phyloP scores from a whole-genome alignment of 352 stramenopile species.

The Plasmopara viticola region DNA sequence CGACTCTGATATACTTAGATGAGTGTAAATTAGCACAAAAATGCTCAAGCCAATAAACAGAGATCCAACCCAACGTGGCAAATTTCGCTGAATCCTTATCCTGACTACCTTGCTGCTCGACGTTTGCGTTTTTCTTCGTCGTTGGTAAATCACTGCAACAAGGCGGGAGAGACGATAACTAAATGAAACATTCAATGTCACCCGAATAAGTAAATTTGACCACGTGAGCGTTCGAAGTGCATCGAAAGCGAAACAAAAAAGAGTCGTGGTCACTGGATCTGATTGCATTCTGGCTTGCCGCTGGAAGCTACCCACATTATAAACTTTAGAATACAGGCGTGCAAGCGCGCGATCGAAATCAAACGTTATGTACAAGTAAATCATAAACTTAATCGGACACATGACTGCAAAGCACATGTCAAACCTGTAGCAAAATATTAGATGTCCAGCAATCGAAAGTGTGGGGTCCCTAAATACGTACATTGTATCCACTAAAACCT shows the following conservation, averaged over 20 bases:
- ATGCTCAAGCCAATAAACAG: slow-evolving; percentile 5
- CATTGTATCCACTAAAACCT: slow-evolving; percentile 22
- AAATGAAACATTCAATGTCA: too few relatives aligned
- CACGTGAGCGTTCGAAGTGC: slow-evolving; percentile 7
- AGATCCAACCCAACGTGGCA: slow-evolving; percentile 5
- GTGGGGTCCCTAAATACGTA: slow-evolving; percentile 6
- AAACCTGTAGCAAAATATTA: slow-evolving; percentile 2
- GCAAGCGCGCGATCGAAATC: slow-evolving; percentile 15
- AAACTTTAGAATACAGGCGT: slow-evolving; percentile 11
- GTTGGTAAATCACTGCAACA: too few relatives aligned
- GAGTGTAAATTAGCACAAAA: slow-evolving; percentile 8
- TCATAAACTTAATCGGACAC: slow-evolving; percentile 16
- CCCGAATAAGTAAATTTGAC: not conserved
- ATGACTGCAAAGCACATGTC: slow-evolving; percentile 22
- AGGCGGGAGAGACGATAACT: too few relatives aligned
- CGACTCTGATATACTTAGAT: slow-evolving; percentile 4
- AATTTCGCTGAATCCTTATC: not conserved
- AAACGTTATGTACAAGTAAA: slow-evolving; percentile 17
- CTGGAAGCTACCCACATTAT: slow-evolving; percentile 12
- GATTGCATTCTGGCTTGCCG: slow-evolving; percentile 9
- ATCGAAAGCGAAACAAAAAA: slow-evolving; percentile 22
- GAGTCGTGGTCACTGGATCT: slow-evolving; percentile 9
- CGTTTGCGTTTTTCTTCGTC: too few relatives aligned
- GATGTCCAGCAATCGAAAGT: not conserved
- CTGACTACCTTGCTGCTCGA: not conserved